Base-by-base conservation (phyloP, 805 yeast genomes). In the Yamadazyma sp. region DNA sequence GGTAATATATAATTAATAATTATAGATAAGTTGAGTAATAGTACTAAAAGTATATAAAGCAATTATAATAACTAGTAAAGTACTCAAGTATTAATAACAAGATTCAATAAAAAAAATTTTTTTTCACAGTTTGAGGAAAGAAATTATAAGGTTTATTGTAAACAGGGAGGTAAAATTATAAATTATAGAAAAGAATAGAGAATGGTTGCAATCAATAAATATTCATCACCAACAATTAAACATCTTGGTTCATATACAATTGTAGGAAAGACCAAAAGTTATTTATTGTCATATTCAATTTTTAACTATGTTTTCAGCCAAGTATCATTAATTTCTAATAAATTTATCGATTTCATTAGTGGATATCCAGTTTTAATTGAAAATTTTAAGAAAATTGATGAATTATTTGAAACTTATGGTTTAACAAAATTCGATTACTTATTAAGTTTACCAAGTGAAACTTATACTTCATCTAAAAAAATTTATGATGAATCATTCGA, bases 201-300 rank as follows among this genome's bases (percentile, higher is more conserved):
- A 18, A 32, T 32, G 35, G 35, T 32, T 20, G 35, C 35, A n/a
- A 19, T 30, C 4, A 32, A 27, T 37, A 44, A 52, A 26, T 60
- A 60, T 43, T 41, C 55, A 20, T 64, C 70, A 30, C 52, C 58
- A 43, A 46, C 69, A 11, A 29, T 60, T 22, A 42, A 45, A 23
- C 71, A 67, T 46, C 36, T 67, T 31, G 43, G 46, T 25, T 47
- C 59, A 3, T 67, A 66, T 48, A 38, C 58, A 7, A 34, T 51
- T n/a, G 58, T 65, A 24, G 39, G 53, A 29, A 35, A 47, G 12
- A 28, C 52, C 9, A 39, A 42, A 21, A 40, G 44, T 18, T 59
- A 39, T 35, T 40, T 55, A 25, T 50, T 60, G 21, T 47, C 62
- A 13, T 59, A 52, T 45, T 37, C 36, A 16, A 31, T 60, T 18